Evolutionary conservation across 306 rosid genomes (phyloP).

Genomic region (Mimosa bimucronata): DNA sequence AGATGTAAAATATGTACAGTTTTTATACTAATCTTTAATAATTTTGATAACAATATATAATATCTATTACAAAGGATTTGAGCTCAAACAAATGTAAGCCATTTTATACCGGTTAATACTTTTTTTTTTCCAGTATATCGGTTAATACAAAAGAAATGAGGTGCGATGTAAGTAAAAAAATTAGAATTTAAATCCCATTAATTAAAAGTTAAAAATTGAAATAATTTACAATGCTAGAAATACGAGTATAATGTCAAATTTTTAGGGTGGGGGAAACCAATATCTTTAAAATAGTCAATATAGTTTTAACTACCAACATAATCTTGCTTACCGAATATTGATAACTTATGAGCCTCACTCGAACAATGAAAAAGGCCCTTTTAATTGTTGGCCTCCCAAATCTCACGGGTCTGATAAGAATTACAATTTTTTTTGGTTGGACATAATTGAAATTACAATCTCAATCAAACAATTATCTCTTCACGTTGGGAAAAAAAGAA

Average conservation of each 20-base stretch:
- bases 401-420: neutral
- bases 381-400: neutral
- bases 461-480: slow-evolving; percentile 19
- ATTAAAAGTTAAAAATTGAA: neutral
- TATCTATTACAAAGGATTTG: no score
- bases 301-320: neutral
- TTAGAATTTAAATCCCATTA: no score
- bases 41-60: no score
- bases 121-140: no score
- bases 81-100: no score
- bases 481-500: no score
- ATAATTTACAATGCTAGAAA: neutral
- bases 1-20: no score
- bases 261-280: neutral
- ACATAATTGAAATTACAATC: slow-evolving; percentile 1
- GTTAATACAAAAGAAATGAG: no score
- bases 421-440: neutral
- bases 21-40: no score
- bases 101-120: no score
- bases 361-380: neutral
- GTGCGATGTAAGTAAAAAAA: no score
- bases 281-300: neutral
- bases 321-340: neutral
- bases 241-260: neutral
- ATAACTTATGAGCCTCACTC: neutral